These are phyloP conservation scores for Ustilago hordei DNA, from an alignment of 1,284 basidiomycete genomes.

Conservation along the genomic window DNA sequence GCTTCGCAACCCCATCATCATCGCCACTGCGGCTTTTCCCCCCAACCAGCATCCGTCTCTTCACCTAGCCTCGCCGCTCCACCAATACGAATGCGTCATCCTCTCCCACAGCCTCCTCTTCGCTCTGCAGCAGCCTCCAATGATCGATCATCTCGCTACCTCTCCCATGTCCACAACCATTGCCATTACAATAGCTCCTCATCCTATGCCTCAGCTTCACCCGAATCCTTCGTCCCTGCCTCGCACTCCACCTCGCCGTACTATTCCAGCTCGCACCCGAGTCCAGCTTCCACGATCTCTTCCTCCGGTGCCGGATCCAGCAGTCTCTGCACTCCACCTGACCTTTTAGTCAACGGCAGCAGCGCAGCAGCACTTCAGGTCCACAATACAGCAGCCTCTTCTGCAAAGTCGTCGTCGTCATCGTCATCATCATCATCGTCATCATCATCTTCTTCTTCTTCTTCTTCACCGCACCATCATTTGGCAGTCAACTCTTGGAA, in stretches of 20 bases:
- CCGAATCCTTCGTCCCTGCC: conserved; percentile 2
- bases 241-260: conserved; percentile 24
- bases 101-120: neutral
- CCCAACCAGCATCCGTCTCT: neutral
- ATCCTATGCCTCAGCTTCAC: conserved; percentile 6
- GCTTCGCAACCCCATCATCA: neutral
- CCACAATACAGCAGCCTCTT: neutral
- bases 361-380: conserved; percentile 4
- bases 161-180: neutral
- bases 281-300: conserved; percentile 18
- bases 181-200: neutral
- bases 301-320: conserved; percentile 5
- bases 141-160: neutral
- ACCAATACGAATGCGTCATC: conserved; percentile 34
- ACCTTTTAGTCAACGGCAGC: conserved; percentile 52
- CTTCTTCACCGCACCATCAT: neutral
- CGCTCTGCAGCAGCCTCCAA: neutral
- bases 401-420: neutral
- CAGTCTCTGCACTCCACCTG: conserved; percentile 56
- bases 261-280: conserved; percentile 33
- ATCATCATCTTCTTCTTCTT: too few relatives aligned
- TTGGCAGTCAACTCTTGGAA: conserved; percentile 43
- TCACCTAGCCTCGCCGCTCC: conserved; percentile 19
- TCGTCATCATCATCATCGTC: too few relatives aligned
- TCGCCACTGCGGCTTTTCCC: neutral